Conservation (phyloP, 2,329 filamentous ascomycete species). For the Hypoxylon sp. region DNA sequence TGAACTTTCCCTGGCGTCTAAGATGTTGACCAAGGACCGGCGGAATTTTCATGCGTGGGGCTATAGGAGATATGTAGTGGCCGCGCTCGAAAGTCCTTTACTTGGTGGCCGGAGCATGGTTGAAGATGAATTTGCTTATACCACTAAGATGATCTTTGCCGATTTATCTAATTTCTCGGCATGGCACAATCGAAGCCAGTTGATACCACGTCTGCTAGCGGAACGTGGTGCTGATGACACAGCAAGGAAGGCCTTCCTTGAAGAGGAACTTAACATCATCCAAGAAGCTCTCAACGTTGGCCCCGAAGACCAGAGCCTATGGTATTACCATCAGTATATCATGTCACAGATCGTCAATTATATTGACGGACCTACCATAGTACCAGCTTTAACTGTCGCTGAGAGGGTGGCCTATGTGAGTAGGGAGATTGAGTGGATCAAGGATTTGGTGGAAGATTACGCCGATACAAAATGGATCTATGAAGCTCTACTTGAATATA, state of each 20-base stretch:
- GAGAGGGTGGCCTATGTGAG: conserved; percentile 77
- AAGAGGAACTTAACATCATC: conserved; percentile 82
- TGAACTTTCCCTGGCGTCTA: conserved; percentile 85
- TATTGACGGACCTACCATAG: conserved; percentile 69
- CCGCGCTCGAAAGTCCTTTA: conserved; percentile 75
- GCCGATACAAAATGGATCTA: conserved; percentile 81
- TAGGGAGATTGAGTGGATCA: conserved; percentile 81
- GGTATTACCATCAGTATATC: conserved; percentile 96
- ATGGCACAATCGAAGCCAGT: conserved; percentile 90
- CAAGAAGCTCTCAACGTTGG: conserved; percentile 87
- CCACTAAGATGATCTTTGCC: conserved; percentile 86
- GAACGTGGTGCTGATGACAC: conserved; percentile 76
- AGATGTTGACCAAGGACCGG: conserved; percentile 89
- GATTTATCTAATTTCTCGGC: conserved; percentile 97
- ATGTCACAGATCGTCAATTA: conserved; percentile 75
- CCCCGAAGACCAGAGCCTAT: conserved; percentile 93
- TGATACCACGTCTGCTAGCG: conserved; percentile 82
- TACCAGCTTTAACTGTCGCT: conserved; percentile 71
- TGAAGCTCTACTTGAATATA: conserved; percentile 85
- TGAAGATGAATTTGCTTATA: conserved; percentile 89
- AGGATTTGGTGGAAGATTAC: conserved; percentile 74
- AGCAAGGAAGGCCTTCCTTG: conserved; percentile 77
- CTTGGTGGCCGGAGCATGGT: conserved; percentile 74
- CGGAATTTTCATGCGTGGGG: conserved; percentile 98
- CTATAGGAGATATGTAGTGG: conserved; percentile 85